A percentile compares a stretch with the other conserved stretches of the same genome.
phyloP scores from a whole-genome alignment of 2,329 filamentous ascomycete genomes.

The Seiridium cupressi region DNA sequence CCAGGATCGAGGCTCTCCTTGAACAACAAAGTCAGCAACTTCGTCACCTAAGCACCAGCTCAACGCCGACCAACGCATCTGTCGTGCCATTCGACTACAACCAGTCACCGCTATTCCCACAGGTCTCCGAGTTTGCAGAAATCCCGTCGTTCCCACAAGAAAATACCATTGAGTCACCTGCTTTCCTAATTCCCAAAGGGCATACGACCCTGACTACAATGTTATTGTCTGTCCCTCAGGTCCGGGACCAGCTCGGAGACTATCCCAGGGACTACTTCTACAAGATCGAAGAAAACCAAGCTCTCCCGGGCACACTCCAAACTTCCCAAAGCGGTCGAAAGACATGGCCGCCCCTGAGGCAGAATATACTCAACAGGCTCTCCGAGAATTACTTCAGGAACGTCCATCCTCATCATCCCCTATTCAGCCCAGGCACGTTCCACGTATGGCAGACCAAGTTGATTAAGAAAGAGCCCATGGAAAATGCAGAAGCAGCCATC shows the following conservation, averaged over 20 bases:
- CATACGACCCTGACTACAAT: constrained; percentile 31
- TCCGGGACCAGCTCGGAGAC: constrained; percentile 29
- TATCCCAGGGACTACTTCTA: constrained; percentile 32
- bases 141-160: constrained; percentile 10
- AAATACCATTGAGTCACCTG: constrained; percentile 23
- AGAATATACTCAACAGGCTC: constrained; percentile 21
- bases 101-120: constrained; percentile 13
- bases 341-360: constrained; percentile 26
- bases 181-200: constrained; percentile 34
- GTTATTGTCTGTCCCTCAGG: constrained; percentile 30
- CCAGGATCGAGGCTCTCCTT: constrained; percentile 33
- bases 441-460: constrained; percentile 25
- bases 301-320: constrained; percentile 28
- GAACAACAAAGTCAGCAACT: constrained; percentile 30
- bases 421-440: constrained; percentile 29
- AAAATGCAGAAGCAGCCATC: constrained; percentile 29
- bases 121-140: constrained; percentile 15
- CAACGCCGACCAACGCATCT: constrained; percentile 20
- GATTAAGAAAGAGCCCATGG: constrained; percentile 20
- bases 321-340: constrained; percentile 20
- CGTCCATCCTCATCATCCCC: constrained; percentile 33
- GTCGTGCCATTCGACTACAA: constrained; percentile 21
- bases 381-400: constrained; percentile 30
- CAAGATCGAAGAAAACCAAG: constrained; percentile 29
- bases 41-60: constrained; percentile 20